Base-by-base conservation (phyloP, 75 land plant genomes). In the Sequoia sempervirens region DNA sequence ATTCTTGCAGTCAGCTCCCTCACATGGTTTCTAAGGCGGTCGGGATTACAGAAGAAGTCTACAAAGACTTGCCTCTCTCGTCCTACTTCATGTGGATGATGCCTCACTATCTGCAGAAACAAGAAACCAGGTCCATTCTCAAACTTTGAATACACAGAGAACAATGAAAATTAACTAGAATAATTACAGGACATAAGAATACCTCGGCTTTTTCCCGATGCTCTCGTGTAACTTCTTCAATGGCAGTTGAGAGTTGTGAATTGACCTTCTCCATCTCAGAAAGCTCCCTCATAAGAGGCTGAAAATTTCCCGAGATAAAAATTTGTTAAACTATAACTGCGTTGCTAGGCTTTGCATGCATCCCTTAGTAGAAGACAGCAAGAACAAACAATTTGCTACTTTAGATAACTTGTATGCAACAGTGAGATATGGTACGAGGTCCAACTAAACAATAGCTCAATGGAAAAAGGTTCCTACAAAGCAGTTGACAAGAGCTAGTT, bases 161-260 rank as follows among this genome's bases (percentile, higher is more conserved):
- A 75, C 7, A 18, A 75, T 20, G 79, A 0, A 38, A 75, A 38
- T 18, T 32, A 75, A 15, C 45, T 7, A 75, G 38, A 75, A 34
- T 40, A 38, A 75, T 40, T 38, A 5, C 41, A 75, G 40, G 41
- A 30, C 36, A 69, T 18, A 4, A 28, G 28, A 61, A 37, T 94
- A 97, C 99, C 97, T 98, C 98, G 40, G 94, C 97, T 83, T 96
- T 98, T 73, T 98, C 93, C 30, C 92, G 92, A 81, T 98, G 99
- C 73, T 91, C 95, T 36, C 93, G 90, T 68, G 99, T 98, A 61
- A 98, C 96, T 84, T 96, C 97, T 85, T 98, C 99, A 73, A 98
- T 90, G 47, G 98, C 98, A 82, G 90, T 82, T 46, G 98, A 96
- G 20, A 98, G 91, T 80, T 98, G 94, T 20, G 92, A 93, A 87